Conservation (phyloP, 2,329 filamentous ascomycete genomes). For the Furcasterigmium sp. region DNA sequence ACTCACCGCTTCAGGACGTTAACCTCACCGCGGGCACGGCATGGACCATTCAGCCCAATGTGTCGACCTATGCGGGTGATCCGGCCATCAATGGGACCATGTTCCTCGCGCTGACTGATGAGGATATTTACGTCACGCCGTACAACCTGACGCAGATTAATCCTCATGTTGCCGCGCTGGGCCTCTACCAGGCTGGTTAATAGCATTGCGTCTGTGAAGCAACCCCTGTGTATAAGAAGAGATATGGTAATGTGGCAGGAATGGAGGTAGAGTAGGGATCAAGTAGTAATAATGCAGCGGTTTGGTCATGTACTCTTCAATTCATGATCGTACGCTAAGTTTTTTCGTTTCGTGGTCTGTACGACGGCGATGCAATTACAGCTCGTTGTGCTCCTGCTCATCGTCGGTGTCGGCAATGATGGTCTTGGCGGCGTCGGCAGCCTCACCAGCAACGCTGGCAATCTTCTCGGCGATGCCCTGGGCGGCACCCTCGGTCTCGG, state of each 20-base stretch:
- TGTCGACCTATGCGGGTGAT: conserved; percentile 61
- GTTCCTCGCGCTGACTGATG: conserved; percentile 72
- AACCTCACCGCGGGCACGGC: conserved; percentile 44
- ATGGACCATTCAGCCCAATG: conserved; percentile 68
- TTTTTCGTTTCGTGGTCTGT: not conserved
- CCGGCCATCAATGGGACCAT: conserved; percentile 72
- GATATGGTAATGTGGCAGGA: too few species aligned
- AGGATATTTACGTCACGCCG: conserved; percentile 62
- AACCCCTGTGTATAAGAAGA: too few species aligned
- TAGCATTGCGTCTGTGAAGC: too few species aligned
- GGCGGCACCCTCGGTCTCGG: conserved; percentile 18
- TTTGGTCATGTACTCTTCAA: too few species aligned
- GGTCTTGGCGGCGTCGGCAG: conserved; percentile 47
- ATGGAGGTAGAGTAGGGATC: too few species aligned
- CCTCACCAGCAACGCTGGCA: conserved; percentile 38
- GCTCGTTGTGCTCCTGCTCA: conserved; percentile 53
- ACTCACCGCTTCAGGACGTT: conserved; percentile 52
- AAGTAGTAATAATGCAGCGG: too few species aligned
- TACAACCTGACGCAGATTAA: conserved; percentile 74
- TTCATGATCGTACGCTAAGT: too few species aligned
- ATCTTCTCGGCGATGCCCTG: conserved; percentile 31
- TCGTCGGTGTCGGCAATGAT: conserved; percentile 50
- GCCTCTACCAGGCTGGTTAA: conserved; percentile 75
- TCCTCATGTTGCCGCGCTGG: conserved; percentile 69
- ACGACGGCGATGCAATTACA: too few species aligned